A percentile compares a stretch with the other conserved stretches of the same genome.
phyloP scores from a whole-genome alignment of 306 rosid genomes.

The Sphenostylis stenocarpa region DNA sequence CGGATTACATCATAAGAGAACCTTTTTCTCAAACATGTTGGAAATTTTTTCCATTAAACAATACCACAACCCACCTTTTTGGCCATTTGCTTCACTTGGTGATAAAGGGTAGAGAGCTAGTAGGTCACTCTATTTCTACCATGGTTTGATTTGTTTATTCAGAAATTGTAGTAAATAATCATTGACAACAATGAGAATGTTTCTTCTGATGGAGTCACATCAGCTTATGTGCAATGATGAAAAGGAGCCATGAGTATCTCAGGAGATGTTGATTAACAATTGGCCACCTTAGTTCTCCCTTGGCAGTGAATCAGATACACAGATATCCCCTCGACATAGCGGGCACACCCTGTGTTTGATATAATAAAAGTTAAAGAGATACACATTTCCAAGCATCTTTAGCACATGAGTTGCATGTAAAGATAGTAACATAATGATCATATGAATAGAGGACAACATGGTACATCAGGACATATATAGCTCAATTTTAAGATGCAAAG shows the following conservation, averaged over 20 bases:
- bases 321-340: conserved; percentile 86
- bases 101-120: conserved; percentile 10
- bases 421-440: conserved; percentile 14
- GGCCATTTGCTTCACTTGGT: conserved; percentile 4
- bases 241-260: conserved; percentile 15
- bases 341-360: conserved; percentile 90
- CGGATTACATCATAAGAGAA: conserved; percentile 10
- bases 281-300: conserved; percentile 45
- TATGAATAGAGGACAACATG: conserved; percentile 23
- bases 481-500: not conserved
- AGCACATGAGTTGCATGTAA: conserved; percentile 15
- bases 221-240: conserved; percentile 25
- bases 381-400: conserved; percentile 15
- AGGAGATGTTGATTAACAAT: conserved; percentile 25
- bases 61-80: conserved; percentile 6
- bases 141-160: conserved; percentile 30
- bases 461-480: conserved; percentile 13
- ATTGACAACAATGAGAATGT: conserved; percentile 47
- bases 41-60: conserved; percentile 22
- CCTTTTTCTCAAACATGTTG: conserved; percentile 35
- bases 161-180: conserved; percentile 38
- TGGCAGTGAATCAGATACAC: conserved; percentile 59
- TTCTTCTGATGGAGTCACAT: conserved; percentile 31
- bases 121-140: conserved; percentile 50
- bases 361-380: conserved; percentile 15